phyloP scores from a whole-genome alignment of 768 basidiomycete species.

The Pleurotus eryngii region DNA sequence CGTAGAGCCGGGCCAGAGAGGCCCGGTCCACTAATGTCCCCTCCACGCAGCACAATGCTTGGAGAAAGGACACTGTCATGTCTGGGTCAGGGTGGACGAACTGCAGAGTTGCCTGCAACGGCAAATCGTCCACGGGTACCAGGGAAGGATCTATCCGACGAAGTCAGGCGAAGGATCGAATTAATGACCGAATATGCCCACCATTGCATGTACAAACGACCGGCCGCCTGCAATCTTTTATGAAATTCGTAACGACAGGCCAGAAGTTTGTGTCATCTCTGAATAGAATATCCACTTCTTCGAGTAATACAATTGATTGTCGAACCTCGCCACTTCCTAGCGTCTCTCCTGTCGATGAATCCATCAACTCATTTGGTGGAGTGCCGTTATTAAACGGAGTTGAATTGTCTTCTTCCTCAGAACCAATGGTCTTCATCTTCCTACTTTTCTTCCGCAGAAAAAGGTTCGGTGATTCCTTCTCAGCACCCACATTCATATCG shows the following conservation, averaged over 20 bases:
- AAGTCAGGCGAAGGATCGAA: not conserved
- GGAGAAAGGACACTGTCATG: slow-evolving; percentile 66
- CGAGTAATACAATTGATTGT: slow-evolving; percentile 88
- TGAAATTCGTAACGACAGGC: slow-evolving; percentile 76
- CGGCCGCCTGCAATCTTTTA: slow-evolving; percentile 80
- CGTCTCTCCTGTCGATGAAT: not conserved
- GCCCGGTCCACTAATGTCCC: slow-evolving; percentile 44
- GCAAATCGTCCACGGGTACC: slow-evolving; percentile 71
- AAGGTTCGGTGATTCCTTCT: not conserved
- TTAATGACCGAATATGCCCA: slow-evolving; percentile 32
- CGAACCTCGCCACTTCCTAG: slow-evolving; percentile 34
- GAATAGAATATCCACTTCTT: slow-evolving; percentile 94
- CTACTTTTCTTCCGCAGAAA: not conserved
- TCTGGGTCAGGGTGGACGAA: slow-evolving; percentile 59
- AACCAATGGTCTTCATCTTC: not conserved
- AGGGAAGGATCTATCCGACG: slow-evolving; percentile 57
- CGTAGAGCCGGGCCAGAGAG: slow-evolving; percentile 44
- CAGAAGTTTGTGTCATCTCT: slow-evolving; percentile 85
- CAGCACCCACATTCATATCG: not conserved
- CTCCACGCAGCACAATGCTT: slow-evolving; percentile 56
- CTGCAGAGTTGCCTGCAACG: slow-evolving; percentile 66
- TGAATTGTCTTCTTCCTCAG: slow-evolving; percentile 8
- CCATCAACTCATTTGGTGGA: slow-evolving; percentile 13
- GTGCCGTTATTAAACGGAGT: slow-evolving; percentile 5
- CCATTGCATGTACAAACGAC: slow-evolving; percentile 96